A percentile compares a stretch with the other conserved stretches of the same genome.
Conservation (phyloP, 1,139 yeast species). For the Lodderomyces orthopsilosis region DNA sequence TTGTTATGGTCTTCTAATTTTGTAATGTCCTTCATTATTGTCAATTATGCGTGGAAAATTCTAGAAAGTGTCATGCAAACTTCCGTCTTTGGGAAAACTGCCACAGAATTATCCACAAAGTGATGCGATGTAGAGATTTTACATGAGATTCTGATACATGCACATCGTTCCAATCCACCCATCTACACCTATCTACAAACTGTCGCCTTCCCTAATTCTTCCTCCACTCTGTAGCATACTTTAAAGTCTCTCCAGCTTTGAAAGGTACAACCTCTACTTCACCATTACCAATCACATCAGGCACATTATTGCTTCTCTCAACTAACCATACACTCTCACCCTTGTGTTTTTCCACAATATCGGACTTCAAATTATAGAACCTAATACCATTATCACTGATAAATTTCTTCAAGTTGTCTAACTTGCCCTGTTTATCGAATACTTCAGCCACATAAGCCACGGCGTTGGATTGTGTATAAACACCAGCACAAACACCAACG, state of each 20-base stretch:
- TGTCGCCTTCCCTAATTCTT: constrained; percentile 6
- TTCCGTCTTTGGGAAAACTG: too few relatives aligned
- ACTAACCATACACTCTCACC: constrained; percentile 42
- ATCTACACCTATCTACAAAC: not conserved
- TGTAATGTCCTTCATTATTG: too few relatives aligned
- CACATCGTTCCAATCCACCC: not conserved
- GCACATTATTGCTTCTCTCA: constrained; percentile 52
- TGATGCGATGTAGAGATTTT: too few relatives aligned
- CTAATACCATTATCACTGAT: constrained; percentile 70
- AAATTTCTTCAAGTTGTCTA: constrained; percentile 68
- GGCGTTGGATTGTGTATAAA: constrained; percentile 84
- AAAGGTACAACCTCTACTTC: constrained; percentile 79
- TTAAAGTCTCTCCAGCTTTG: constrained; percentile 71
- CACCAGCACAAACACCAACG: constrained; percentile 94
- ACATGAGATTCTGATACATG: too few relatives aligned
- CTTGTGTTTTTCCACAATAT: constrained; percentile 36
- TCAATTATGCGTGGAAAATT: not conserved
- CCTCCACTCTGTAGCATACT: constrained; percentile 81
- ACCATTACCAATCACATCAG: constrained; percentile 51
- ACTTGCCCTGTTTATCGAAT: constrained; percentile 63
- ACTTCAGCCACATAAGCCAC: constrained; percentile 83
- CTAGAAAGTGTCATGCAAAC: too few relatives aligned
- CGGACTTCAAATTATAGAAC: constrained; percentile 59
- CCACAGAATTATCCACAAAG: not conserved
- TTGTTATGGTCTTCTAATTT: too few relatives aligned